Evolutionary conservation across 352 stramenopile species (phyloP).

Genomic region (Globisporangium alternatum): DNA sequence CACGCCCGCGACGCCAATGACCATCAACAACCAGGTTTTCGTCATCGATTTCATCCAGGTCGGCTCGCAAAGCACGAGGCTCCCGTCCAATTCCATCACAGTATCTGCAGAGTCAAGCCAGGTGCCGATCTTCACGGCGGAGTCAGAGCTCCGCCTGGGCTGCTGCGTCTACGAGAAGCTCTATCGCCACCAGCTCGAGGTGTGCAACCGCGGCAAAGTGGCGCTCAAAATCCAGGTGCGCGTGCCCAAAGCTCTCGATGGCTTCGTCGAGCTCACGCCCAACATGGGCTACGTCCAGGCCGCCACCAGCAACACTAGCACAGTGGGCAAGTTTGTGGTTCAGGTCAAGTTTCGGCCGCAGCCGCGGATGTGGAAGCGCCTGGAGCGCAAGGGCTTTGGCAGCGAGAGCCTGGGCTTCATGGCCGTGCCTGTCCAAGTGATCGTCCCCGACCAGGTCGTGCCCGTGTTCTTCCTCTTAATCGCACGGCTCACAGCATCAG

Average conservation of each 20-base stretch:
- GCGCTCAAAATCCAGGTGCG: conserved; percentile 79
- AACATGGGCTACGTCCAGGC: conserved; percentile 86
- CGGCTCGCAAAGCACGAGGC: background rate
- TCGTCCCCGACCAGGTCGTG: conserved; percentile 59
- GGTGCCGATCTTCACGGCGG: conserved; percentile 44
- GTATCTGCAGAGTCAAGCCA: conserved; percentile 29
- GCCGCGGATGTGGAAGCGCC: conserved; percentile 36
- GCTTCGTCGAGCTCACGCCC: conserved; percentile 77
- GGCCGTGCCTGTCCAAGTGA: conserved; percentile 42
- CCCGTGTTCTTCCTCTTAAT: conserved; percentile 38
- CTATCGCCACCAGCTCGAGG: conserved; percentile 73
- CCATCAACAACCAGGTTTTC: conserved; percentile 30
- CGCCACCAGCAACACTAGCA: background rate
- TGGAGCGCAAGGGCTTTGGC: conserved; percentile 47
- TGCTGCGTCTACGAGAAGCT: conserved; percentile 87
- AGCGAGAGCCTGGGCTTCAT: conserved; percentile 32
- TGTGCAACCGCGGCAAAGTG: conserved; percentile 88
- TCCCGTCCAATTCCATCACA: conserved; percentile 17
- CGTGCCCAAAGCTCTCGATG: conserved; percentile 56
- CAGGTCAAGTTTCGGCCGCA: conserved; percentile 70
- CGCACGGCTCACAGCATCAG: conserved; percentile 27
- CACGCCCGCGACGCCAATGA: conserved; percentile 38
- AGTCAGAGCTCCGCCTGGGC: conserved; percentile 57
- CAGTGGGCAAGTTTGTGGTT: conserved; percentile 51
- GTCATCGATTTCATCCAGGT: conserved; percentile 34